These are phyloP conservation scores for Solanum boliviense DNA, from an alignment of 257 asterid species.

Conservation along the genomic window DNA sequence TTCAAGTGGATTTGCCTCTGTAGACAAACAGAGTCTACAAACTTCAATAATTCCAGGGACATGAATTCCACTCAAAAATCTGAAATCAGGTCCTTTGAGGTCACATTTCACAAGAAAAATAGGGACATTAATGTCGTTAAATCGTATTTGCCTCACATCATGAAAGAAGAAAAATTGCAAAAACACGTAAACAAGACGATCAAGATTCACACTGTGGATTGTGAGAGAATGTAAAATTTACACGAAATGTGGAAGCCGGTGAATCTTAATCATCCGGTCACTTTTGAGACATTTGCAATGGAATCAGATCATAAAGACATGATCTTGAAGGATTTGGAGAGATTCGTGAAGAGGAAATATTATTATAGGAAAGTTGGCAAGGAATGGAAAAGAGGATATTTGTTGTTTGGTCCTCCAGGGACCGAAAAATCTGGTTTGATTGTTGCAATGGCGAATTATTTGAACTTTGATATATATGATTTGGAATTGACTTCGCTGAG, in stretches of 20 bases:
- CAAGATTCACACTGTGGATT: constrained; percentile 3
- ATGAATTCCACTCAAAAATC: neutral
- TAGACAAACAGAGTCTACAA: neutral
- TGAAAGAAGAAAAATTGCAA: constrained; percentile 4
- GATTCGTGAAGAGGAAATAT: constrained; percentile 8
- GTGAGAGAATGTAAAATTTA: neutral
- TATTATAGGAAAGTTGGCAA: constrained; percentile 18
- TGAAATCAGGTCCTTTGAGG: constrained; percentile 8
- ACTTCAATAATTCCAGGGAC: neutral
- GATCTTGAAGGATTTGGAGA: constrained; percentile 9
- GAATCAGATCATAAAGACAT: constrained; percentile 3
- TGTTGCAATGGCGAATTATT: neutral
- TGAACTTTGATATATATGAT: neutral
- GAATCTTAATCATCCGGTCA: constrained; percentile 22
- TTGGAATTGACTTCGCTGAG: constrained; percentile 7
- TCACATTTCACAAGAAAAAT: constrained; percentile 5
- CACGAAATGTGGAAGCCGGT: neutral
- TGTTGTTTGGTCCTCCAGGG: constrained; percentile 14
- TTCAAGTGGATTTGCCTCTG: neutral
- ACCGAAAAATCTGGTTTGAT: neutral
- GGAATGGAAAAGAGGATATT: constrained; percentile 25
- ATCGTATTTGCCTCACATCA: constrained; percentile 6
- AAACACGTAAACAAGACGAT: constrained; percentile 3
- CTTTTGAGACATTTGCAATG: constrained; percentile 23
- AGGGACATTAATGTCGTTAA: neutral